A percentile compares a stretch with the other conserved stretches of the same genome.
Evolutionary conservation across 2,329 filamentous ascomycete species (phyloP).

Genomic region (Colletotrichum eremochloae): DNA sequence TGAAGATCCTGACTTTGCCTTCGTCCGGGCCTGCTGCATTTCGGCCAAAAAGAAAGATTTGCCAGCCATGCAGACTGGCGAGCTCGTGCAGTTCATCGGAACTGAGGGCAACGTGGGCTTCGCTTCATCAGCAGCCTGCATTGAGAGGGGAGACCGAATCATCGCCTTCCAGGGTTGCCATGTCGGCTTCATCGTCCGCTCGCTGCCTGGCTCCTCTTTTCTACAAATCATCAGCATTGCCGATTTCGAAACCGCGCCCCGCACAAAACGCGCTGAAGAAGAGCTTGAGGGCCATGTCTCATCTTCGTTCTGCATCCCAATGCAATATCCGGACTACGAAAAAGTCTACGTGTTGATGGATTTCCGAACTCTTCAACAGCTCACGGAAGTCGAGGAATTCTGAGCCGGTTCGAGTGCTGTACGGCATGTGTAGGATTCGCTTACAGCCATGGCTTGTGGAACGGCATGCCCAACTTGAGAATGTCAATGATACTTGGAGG

Average conservation of each 20-base stretch:
- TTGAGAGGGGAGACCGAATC: background rate
- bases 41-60: background rate
- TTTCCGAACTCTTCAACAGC: slow-evolving; percentile 1
- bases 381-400: background rate
- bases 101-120: background rate
- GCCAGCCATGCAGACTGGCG: background rate
- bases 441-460: background rate
- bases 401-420: background rate
- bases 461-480: background rate
- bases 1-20: too few species aligned
- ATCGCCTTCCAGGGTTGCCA: background rate
- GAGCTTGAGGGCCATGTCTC: background rate
- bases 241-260: background rate
- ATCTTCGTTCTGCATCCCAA: background rate
- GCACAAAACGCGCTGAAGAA: background rate
- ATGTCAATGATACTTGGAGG: background rate
- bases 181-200: background rate
- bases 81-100: background rate
- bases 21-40: background rate
- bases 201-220: background rate
- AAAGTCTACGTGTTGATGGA: background rate
- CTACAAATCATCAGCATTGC: background rate
- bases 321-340: background rate
- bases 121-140: background rate
- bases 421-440: background rate